Evolutionary conservation across 345 rosid species (phyloP).

Genomic region (Gossypium sturtianum): DNA sequence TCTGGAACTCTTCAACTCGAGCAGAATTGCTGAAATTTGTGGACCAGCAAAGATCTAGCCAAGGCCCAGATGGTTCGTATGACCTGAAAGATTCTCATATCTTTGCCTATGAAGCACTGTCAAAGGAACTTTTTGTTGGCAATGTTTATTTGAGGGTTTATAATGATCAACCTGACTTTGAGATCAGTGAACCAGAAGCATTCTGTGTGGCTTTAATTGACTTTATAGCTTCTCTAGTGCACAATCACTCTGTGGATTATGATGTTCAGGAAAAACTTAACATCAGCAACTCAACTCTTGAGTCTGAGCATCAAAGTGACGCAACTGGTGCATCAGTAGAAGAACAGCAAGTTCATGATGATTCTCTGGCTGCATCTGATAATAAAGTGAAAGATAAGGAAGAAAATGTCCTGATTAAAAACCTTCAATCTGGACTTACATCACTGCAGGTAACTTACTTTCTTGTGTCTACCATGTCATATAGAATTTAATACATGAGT

Average conservation of each 20-base stretch:
- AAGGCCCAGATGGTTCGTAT: slow-evolving; percentile 92
- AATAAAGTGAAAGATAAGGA: slow-evolving; percentile 42
- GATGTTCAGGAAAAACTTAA: slow-evolving; percentile 29
- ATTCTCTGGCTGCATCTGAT: slow-evolving; percentile 37
- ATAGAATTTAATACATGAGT: slow-evolving; percentile 13
- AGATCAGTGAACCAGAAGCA: slow-evolving; percentile 93
- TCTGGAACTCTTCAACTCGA: slow-evolving; percentile 95
- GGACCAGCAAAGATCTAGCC: slow-evolving; percentile 75
- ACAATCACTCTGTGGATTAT: slow-evolving; percentile 37
- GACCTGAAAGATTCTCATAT: slow-evolving; percentile 69
- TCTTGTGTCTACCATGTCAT: slow-evolving; percentile 13
- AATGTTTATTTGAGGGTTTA: slow-evolving; percentile 98
- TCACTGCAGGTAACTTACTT: slow-evolving; percentile 65
- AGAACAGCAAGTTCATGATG: slow-evolving; percentile 35
- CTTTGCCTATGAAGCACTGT: slow-evolving; percentile 74
- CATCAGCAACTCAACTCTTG: slow-evolving; percentile 28
- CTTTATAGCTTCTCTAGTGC: slow-evolving; percentile 70
- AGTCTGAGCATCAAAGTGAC: slow-evolving; percentile 36
- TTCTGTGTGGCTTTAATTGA: slow-evolving; percentile 85
- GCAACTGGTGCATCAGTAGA: slow-evolving; percentile 28
- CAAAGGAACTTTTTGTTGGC: slow-evolving; percentile 87
- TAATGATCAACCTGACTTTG: slow-evolving; percentile 91
- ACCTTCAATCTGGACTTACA: slow-evolving; percentile 71
- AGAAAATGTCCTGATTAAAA: slow-evolving; percentile 44
- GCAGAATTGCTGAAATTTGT: slow-evolving; percentile 87